Percentiles rank a stretch among this genome's conserved stretches.
These are phyloP conservation scores for Chaetomium sp. DNA, from an alignment of 2,329 filamentous ascomycete genomes.

Conservation along the genomic window DNA sequence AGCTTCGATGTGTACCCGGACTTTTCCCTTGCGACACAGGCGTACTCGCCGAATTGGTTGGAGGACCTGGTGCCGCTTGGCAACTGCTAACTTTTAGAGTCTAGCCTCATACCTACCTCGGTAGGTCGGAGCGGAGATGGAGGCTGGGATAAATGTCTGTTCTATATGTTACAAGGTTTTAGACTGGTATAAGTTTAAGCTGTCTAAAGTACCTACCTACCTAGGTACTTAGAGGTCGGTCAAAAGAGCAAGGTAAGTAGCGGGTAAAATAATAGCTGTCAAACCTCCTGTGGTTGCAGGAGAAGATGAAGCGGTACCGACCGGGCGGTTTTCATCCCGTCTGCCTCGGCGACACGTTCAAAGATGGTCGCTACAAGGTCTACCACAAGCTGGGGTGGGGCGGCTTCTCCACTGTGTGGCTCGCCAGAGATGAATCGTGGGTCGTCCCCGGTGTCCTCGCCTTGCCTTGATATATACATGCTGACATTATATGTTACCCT, in stretches of 20 bases:
- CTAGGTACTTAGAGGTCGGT: too few species aligned
- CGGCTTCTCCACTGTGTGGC: constrained; percentile 5
- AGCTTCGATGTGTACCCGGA: not conserved
- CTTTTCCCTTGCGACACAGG: not conserved
- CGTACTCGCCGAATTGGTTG: too few species aligned
- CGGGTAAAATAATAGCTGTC: too few species aligned
- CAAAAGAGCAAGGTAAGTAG: too few species aligned
- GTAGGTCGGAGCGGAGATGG: not conserved
- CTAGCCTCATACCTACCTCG: not conserved
- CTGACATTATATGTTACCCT: not conserved
- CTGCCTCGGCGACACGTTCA: not conserved
- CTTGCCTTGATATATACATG: too few species aligned
- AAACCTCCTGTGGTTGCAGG: too few species aligned
- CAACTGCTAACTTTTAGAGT: not conserved
- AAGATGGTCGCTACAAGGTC: not conserved
- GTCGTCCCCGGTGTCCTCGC: too few species aligned
- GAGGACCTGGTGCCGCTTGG: not conserved
- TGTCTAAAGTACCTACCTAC: too few species aligned
- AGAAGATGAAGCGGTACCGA: constrained; percentile 1
- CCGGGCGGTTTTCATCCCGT: constrained; percentile 2
- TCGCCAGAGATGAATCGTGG: not conserved
- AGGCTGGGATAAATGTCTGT: not conserved
- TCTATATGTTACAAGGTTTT: too few species aligned
- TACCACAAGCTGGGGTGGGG: constrained; percentile 1
- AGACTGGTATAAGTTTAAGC: too few species aligned